A percentile compares a stretch with the other conserved stretches of the same genome.
Evolutionary conservation across 768 basidiomycete species (phyloP).

Genomic region (Artomyces pyxidatus): DNA sequence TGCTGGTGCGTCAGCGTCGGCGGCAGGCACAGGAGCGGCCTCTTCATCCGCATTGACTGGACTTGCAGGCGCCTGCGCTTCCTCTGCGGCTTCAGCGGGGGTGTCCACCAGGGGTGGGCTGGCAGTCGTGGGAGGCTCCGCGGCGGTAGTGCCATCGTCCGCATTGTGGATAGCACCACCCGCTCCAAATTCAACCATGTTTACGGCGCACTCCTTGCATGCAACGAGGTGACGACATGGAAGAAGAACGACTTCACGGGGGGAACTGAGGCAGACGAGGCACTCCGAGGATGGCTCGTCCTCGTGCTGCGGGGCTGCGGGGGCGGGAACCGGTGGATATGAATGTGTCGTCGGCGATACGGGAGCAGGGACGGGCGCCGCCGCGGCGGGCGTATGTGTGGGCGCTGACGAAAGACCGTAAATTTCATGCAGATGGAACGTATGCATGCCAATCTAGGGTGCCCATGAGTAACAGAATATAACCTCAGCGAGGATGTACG

Average conservation of each 20-base stretch:
- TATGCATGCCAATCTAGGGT: constrained; percentile 91
- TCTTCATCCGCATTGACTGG: too few relatives aligned
- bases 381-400: constrained; percentile 24
- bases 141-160: constrained; percentile 22
- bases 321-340: constrained; percentile 34
- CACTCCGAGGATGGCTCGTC: constrained; percentile 82
- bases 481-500: constrained; percentile 17
- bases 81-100: constrained; percentile 12
- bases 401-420: constrained; percentile 70
- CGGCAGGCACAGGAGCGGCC: too few relatives aligned
- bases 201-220: constrained; percentile 90
- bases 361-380: constrained; percentile 26
- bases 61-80: constrained; percentile 7
- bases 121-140: constrained; percentile 14
- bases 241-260: constrained; percentile 86
- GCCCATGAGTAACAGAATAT: constrained; percentile 5
- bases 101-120: constrained; percentile 23
- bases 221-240: constrained; percentile 93
- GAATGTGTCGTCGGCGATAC: constrained; percentile 36
- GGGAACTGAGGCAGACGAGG: constrained; percentile 81
- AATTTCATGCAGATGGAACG: constrained; percentile 93
- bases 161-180: constrained; percentile 76
- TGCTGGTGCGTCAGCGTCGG: constrained; percentile 13
- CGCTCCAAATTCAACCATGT: constrained; percentile 97
- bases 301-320: constrained; percentile 31